phyloP scores from a whole-genome alignment of 805 yeast species.

The Kodamaea leandrae region DNA sequence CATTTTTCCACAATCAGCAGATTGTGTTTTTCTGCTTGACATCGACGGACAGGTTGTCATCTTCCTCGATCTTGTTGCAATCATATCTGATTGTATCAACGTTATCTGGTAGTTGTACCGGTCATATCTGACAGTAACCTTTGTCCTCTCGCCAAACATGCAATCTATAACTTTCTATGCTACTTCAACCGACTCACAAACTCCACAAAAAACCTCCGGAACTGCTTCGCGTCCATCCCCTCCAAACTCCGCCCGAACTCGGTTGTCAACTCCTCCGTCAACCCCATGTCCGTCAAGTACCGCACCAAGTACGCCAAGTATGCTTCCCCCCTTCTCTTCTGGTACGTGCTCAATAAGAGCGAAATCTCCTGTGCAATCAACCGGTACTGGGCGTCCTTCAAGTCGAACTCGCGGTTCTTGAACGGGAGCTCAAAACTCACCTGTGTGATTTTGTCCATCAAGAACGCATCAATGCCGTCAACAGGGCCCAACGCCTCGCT shows the following conservation, averaged over 20 bases:
- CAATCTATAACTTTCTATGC: too few species aligned
- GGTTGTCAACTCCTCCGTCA: slow-evolving; percentile 56
- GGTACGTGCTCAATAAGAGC: slow-evolving; percentile 62
- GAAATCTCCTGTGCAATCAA: slow-evolving; percentile 74
- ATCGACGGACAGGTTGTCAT: too few species aligned
- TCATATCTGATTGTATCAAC: too few species aligned
- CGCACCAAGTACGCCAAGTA: slow-evolving; percentile 47
- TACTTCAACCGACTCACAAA: slow-evolving; percentile 31
- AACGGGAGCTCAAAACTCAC: slow-evolving; percentile 79
- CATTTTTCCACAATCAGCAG: too few species aligned
- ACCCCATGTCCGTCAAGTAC: slow-evolving; percentile 54
- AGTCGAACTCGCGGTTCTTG: slow-evolving; percentile 59
- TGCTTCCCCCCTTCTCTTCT: slow-evolving; percentile 37
- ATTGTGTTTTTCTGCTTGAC: too few species aligned
- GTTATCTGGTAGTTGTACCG: too few species aligned
- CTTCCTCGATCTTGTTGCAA: too few species aligned
- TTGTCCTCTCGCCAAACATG: too few species aligned
- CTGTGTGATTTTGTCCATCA: slow-evolving; percentile 65
- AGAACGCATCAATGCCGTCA: slow-evolving; percentile 68
- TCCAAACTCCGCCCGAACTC: slow-evolving; percentile 63
- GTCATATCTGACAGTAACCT: too few species aligned
- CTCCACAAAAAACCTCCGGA: slow-evolving; percentile 65
- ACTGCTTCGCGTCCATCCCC: slow-evolving; percentile 55
- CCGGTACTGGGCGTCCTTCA: slow-evolving; percentile 77
- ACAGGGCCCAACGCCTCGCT: slow-evolving; percentile 46